Evolutionary conservation across 768 basidiomycete species (phyloP), one percentile per base, ranked within the genome.

Genomic region (Tylopilus cervinicoccineus): DNA sequence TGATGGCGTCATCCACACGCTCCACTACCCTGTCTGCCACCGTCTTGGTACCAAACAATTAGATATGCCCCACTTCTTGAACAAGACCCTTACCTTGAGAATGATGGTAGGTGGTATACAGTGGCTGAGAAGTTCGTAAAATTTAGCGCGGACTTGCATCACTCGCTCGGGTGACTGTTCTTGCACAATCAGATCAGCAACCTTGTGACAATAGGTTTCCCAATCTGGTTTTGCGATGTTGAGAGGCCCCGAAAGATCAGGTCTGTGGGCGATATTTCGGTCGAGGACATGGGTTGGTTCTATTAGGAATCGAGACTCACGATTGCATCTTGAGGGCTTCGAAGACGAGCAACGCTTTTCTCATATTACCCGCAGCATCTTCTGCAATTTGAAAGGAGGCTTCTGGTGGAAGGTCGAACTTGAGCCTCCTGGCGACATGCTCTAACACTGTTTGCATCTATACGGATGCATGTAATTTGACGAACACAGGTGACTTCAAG

Each of bases 311-410:
- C 43, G 38, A 14, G 28, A 68, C 86, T 54, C 54, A 92, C 92
- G 86, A 90, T 70, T 98, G 95, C 88, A 96, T 96, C 63, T 93
- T 92, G 58, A 98, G 75, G 14, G 96, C 91, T 67, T 99, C 96
- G 39, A 98, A 77, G 31, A 97, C 88, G 22, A 99, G 79, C 50
- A 99, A 75, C 1, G 95, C 96, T 68, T 97, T 96, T 46, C 96
- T 81, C 64, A 97, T 75, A 67, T 98, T 99, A 11, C 96, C 95
- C 29, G 78, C 77, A 1, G 91, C 81, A 56, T 95, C 86, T 37
- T 80, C 74, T 14, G 88, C 77, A 55, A 99, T 92, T 54, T 86
- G 79, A n/a, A 71, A 61, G 0, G 83, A 78, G 2, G 84, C 86
- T 45, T 88, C 83, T 19, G 77, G 75, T 1, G 94, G 93, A n/a